phyloP scores from a whole-genome alignment of 2,329 filamentous ascomycete genomes.

The Ophiostoma himal-ulmi region DNA sequence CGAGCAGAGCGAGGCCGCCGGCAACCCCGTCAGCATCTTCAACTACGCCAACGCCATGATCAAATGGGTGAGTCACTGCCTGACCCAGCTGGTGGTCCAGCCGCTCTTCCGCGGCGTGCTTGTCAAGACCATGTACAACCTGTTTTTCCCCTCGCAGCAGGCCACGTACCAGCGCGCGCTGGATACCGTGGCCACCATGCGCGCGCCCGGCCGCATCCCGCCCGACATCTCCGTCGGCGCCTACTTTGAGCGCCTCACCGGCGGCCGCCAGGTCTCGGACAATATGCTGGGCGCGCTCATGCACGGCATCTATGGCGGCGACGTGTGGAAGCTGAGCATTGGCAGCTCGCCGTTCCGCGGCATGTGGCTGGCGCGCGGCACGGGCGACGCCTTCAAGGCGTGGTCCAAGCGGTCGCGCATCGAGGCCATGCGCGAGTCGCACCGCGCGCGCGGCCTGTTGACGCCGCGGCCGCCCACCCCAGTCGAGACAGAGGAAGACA shows the following conservation, averaged over 20 bases:
- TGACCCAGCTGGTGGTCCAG: constrained; percentile 31
- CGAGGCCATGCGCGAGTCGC: not conserved
- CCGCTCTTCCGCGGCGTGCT: constrained; percentile 47
- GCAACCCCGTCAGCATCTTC: constrained; percentile 29
- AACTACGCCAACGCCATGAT: constrained; percentile 10
- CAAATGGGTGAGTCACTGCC: constrained; percentile 1
- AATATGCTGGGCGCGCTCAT: constrained; percentile 69
- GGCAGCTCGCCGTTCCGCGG: constrained; percentile 25
- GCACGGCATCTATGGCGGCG: constrained; percentile 90
- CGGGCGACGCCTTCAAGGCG: not conserved
- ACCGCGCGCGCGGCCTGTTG: not conserved
- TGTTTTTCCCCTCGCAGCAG: constrained; percentile 9
- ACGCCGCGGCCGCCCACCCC: not conserved
- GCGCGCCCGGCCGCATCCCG: constrained; percentile 30
- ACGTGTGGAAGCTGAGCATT: constrained; percentile 72
- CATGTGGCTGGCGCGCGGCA: constrained; percentile 20
- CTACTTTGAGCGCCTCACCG: constrained; percentile 52
- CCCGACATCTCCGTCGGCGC: constrained; percentile 66
- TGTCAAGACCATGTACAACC: constrained; percentile 12
- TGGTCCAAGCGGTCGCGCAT: not conserved
- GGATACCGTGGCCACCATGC: constrained; percentile 26
- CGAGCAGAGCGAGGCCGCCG: constrained; percentile 13
- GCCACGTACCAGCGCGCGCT: constrained; percentile 6
- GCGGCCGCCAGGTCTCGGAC: constrained; percentile 52
- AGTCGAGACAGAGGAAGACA: not conserved